Evolutionary conservation across 768 basidiomycete genomes (phyloP), one percentile per base, ranked within the genome.

Genomic region (Boletus bicolor): DNA sequence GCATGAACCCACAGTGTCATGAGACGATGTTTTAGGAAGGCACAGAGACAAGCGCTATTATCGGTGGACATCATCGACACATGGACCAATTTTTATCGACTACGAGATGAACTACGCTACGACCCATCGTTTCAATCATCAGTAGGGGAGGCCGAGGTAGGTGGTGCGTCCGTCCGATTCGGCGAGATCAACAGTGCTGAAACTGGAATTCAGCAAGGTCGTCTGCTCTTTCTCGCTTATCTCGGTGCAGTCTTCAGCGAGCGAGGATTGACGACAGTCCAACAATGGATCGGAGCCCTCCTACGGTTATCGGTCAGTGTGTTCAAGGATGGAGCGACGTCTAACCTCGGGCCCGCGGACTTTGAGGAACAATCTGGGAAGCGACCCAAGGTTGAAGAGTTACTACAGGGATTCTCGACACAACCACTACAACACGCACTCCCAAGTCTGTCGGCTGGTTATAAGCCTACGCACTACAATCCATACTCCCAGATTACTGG

Each of bases 241-340:
- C 77, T 86, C 35, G 87, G 85, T 44, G 87, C 81, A 38, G 76
- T 87, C 28, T 87, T 78, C 63, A 64, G 72, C 57, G 79, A 83
- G 55, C 76, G 73, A 60, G 87, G 86, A 41, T 70, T 80, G 57
- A 66, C 72, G 17, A 70, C 68, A 36, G 78, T 86, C 55, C 77
- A 79, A 62, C 69, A 75, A 55, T 89, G 87, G 87, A 77, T 87
- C 63, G 75, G 72, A 43, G 65, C 58, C 57, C 77, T 69, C 59
- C 76, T 71, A 19, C 72, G 64, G 44, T 49, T 72, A 24, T 62
- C 70, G 4, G 51, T 53, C 44, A 54, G 51, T 7, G 36, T 64
- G 48, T 64, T 64, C 37, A 46, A 53, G 37, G 65, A 68, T 19
- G 52, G 46, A 47, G 37, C 24, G 17, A 45, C 39, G 32, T 37